phyloP scores from a whole-genome alignment of 2,329 filamentous ascomycete genomes.

The Nemania sp. region DNA sequence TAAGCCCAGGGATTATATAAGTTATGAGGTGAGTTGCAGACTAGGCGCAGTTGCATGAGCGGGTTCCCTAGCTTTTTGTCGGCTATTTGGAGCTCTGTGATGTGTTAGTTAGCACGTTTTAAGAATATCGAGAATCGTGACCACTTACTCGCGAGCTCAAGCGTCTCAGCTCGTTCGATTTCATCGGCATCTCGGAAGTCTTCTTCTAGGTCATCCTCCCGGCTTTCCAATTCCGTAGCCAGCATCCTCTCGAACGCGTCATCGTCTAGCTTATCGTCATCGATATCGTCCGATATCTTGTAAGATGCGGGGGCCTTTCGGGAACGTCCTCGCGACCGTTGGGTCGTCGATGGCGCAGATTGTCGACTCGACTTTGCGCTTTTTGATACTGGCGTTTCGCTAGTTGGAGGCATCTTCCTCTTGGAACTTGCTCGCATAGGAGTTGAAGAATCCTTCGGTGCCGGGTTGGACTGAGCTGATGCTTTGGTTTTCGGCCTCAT shows the following conservation, averaged over 20 bases:
- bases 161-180: conserved; percentile 65
- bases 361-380: conserved; percentile 74
- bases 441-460: conserved; percentile 22
- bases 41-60: conserved; percentile 86
- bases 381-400: conserved; percentile 57
- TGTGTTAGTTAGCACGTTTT: conserved; percentile 37
- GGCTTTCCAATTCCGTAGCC: conserved; percentile 61
- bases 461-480: conserved; percentile 32
- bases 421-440: conserved; percentile 35
- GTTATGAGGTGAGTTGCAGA: conserved; percentile 93
- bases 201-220: conserved; percentile 45
- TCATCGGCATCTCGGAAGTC: conserved; percentile 59
- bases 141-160: conserved; percentile 74
- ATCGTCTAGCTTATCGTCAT: conserved; percentile 72
- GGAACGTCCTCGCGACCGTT: conserved; percentile 51
- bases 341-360: conserved; percentile 69
- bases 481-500: conserved; percentile 50
- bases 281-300: conserved; percentile 61
- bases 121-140: not conserved
- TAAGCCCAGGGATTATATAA: conserved; percentile 90
- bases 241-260: conserved; percentile 82
- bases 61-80: conserved; percentile 93
- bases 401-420: conserved; percentile 44
- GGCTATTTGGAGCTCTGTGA: conserved; percentile 76
- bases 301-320: conserved; percentile 56